Evolutionary conservation across 2,329 filamentous ascomycete genomes (phyloP).

Genomic region (Ophiostoma pallidulum): DNA sequence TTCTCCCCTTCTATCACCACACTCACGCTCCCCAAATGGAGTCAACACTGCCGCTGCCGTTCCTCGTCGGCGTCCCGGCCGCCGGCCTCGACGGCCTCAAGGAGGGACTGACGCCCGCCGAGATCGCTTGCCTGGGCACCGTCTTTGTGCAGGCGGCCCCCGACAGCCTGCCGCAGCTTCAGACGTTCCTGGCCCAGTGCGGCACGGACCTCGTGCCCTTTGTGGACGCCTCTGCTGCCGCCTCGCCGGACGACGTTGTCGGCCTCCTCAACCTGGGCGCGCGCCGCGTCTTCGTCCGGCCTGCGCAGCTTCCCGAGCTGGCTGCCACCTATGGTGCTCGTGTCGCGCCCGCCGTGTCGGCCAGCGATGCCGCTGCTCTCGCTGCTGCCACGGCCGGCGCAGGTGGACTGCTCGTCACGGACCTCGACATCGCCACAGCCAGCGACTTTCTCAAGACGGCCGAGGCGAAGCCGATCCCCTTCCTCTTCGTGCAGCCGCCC

Average conservation of each 20-base stretch:
- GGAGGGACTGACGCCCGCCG: constrained; percentile 45
- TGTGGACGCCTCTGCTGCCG: constrained; percentile 65
- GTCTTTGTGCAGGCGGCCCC: constrained; percentile 46
- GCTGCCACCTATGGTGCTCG: constrained; percentile 43
- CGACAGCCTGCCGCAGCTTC: constrained; percentile 32
- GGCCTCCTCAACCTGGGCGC: constrained; percentile 79
- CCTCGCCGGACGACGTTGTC: constrained; percentile 62
- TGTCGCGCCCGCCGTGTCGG: constrained; percentile 42
- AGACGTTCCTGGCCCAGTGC: constrained; percentile 39
- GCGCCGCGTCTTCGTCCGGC: constrained; percentile 70
- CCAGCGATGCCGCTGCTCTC: constrained; percentile 16
- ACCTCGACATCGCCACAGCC: constrained; percentile 34
- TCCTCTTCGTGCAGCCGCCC: constrained; percentile 42
- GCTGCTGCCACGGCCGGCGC: constrained; percentile 29
- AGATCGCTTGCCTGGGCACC: constrained; percentile 50
- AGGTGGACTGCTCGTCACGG: constrained; percentile 43
- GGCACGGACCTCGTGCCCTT: constrained; percentile 52
- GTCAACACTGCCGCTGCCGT: constrained; percentile 53
- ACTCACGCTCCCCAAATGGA: constrained; percentile 43
- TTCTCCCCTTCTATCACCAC: neutral
- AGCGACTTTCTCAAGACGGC: constrained; percentile 34
- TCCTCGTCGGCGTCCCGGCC: constrained; percentile 47
- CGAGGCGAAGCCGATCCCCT: constrained; percentile 36
- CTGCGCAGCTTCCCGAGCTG: constrained; percentile 54
- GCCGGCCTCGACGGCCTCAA: constrained; percentile 33